Percentiles rank a stretch among this genome's conserved stretches.
Evolutionary conservation across 1,284 basidiomycete species (phyloP).

Genomic region (Exsudoporus floridanus): DNA sequence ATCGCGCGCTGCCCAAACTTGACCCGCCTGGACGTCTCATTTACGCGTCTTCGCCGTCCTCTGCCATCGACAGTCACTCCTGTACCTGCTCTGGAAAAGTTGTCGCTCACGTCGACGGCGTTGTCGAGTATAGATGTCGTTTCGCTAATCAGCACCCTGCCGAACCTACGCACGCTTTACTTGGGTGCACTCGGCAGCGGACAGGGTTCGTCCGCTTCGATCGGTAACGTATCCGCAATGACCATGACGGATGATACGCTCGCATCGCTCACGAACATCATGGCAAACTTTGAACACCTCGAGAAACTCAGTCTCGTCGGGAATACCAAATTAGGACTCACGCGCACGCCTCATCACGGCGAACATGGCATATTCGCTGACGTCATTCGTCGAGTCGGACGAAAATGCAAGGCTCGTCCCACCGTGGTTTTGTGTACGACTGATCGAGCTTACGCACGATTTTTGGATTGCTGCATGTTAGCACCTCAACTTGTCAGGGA

Average conservation of each 20-base stretch:
- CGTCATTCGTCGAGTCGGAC: slow-evolving; percentile 54
- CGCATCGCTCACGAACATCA: slow-evolving; percentile 42
- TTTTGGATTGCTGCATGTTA: slow-evolving; percentile 20
- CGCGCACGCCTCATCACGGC: slow-evolving; percentile 29
- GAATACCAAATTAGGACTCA: slow-evolving; percentile 56
- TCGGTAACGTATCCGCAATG: slow-evolving; percentile 49
- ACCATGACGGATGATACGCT: slow-evolving; percentile 56
- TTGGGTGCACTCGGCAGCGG: slow-evolving; percentile 61
- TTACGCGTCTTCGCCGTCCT: slow-evolving; percentile 51
- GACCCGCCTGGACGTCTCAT: slow-evolving; percentile 59
- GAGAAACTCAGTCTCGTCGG: slow-evolving; percentile 60
- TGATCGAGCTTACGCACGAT: neutral
- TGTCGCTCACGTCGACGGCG: slow-evolving; percentile 59
- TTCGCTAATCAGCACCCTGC: slow-evolving; percentile 40
- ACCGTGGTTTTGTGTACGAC: neutral
- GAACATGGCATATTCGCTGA: slow-evolving; percentile 41
- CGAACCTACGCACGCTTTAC: slow-evolving; percentile 47
- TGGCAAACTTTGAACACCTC: slow-evolving; percentile 41
- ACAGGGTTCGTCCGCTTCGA: slow-evolving; percentile 44
- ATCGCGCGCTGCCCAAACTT: slow-evolving; percentile 51
- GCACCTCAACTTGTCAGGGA: slow-evolving; percentile 56
- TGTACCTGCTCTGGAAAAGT: slow-evolving; percentile 48
- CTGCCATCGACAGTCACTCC: slow-evolving; percentile 11
- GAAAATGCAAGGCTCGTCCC: slow-evolving; percentile 54
- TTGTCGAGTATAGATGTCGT: slow-evolving; percentile 45